Evolutionary conservation across 2,329 filamentous ascomycete genomes (phyloP).

Genomic region (Trichoderma sp.): DNA sequence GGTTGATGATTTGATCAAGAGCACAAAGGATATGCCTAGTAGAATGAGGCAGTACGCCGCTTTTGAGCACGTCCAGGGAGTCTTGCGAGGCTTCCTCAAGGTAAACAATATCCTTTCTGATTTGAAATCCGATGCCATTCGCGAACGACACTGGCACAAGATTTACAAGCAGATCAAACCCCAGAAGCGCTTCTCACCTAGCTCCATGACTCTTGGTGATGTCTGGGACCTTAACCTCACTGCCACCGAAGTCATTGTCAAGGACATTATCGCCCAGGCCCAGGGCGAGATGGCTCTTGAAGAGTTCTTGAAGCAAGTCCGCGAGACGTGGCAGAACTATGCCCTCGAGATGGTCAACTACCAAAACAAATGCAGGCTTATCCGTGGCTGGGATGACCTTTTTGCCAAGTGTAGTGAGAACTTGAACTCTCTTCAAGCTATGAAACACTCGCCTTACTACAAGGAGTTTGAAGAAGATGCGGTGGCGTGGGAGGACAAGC

Average conservation of each 20-base stretch:
- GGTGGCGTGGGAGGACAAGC: slow-evolving; percentile 93
- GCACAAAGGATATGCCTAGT: slow-evolving; percentile 99
- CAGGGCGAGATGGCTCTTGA: slow-evolving; percentile 98
- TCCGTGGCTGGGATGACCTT: slow-evolving; percentile 96
- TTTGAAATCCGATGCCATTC: slow-evolving; percentile 93
- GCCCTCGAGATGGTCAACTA: slow-evolving; percentile 93
- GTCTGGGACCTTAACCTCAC: slow-evolving; percentile 96
- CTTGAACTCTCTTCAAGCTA: slow-evolving; percentile 93
- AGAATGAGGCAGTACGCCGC: slow-evolving; percentile 99
- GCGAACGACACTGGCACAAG: slow-evolving; percentile 95
- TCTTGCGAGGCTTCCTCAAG: slow-evolving; percentile 84
- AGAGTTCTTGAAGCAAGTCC: slow-evolving; percentile 94
- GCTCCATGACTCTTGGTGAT: slow-evolving; percentile 95
- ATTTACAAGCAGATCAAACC: slow-evolving; percentile 96
- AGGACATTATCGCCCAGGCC: slow-evolving; percentile 91
- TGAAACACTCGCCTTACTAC: slow-evolving; percentile 99
- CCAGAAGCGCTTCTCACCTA: slow-evolving; percentile 88
- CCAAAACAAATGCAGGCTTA: slow-evolving; percentile 96
- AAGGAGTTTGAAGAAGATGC: slow-evolving; percentile 99
- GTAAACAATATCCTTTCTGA: slow-evolving; percentile 87
- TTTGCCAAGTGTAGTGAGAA: slow-evolving; percentile 99
- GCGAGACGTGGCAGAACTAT: slow-evolving; percentile 96
- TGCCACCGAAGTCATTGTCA: slow-evolving; percentile 82
- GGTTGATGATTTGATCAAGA: slow-evolving; percentile 90
- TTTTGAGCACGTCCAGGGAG: slow-evolving; percentile 97